phyloP scores from a whole-genome alignment of 2,329 filamentous ascomycete genomes.

The Fusarium stilboides region DNA sequence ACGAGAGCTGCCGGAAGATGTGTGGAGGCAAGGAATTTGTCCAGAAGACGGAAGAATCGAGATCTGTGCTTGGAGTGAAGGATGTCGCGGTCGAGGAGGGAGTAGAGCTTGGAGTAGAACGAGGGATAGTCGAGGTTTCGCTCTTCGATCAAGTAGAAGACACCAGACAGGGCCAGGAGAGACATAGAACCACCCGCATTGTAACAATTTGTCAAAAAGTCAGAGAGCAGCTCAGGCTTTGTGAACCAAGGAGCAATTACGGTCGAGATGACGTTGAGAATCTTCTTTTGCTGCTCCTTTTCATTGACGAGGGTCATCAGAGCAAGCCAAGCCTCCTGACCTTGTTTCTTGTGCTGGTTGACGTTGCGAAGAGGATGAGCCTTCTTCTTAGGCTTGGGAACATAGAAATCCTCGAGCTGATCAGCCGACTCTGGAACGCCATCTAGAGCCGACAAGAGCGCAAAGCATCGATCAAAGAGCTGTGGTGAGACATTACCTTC shows the following conservation, averaged over 20 bases:
- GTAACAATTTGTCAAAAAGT: constrained; percentile 97
- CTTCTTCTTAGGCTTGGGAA: constrained; percentile 75
- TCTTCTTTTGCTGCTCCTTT: constrained; percentile 82
- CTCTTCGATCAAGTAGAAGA: constrained; percentile 94
- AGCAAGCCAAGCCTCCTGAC: constrained; percentile 89
- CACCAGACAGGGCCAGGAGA: constrained; percentile 88
- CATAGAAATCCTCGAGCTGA: constrained; percentile 79
- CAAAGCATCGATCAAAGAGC: constrained; percentile 71
- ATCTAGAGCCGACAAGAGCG: constrained; percentile 77
- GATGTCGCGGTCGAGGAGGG: constrained; percentile 86
- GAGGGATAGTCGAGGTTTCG: constrained; percentile 96
- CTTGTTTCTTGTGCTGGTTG: constrained; percentile 81
- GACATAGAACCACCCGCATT: constrained; percentile 88
- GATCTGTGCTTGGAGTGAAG: constrained; percentile 96
- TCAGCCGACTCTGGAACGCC: constrained; percentile 77
- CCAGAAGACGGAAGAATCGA: constrained; percentile 91
- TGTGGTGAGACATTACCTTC: constrained; percentile 41
- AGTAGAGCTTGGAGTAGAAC: constrained; percentile 96
- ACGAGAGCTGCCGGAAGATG: constrained; percentile 93
- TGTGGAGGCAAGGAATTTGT: constrained; percentile 90
- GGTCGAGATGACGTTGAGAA: constrained; percentile 81
- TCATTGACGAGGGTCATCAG: constrained; percentile 78
- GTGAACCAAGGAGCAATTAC: constrained; percentile 91
- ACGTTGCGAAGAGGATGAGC: constrained; percentile 77
- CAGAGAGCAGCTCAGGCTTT: constrained; percentile 90